Evolutionary conservation across 2,329 filamentous ascomycete genomes (phyloP).

Genomic region (Huntiella bhutanensis): DNA sequence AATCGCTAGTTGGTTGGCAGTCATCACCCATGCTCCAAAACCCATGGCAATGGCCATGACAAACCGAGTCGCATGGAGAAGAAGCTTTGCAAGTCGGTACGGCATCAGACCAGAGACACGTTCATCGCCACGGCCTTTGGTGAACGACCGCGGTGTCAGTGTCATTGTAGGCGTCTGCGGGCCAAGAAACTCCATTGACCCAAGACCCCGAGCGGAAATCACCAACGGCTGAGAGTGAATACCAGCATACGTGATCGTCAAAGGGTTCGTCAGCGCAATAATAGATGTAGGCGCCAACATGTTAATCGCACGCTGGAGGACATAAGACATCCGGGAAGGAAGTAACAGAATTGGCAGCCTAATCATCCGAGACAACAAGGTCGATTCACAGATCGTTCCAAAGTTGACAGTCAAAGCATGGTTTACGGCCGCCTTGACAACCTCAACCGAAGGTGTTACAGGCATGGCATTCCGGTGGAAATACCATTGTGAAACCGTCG

Average conservation of each 20-base stretch:
- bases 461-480: slow-evolving; percentile 80
- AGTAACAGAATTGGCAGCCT: slow-evolving; percentile 72
- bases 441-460: slow-evolving; percentile 55
- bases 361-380: slow-evolving; percentile 60
- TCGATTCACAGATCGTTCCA: slow-evolving; percentile 79
- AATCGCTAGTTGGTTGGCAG: slow-evolving; percentile 58
- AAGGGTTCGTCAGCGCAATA: slow-evolving; percentile 69
- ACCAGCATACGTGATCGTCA: slow-evolving; percentile 80
- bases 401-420: slow-evolving; percentile 78
- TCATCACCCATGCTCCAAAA: slow-evolving; percentile 92
- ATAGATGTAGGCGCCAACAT: slow-evolving; percentile 72
- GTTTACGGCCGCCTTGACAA: slow-evolving; percentile 63
- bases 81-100: slow-evolving; percentile 76
- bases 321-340: slow-evolving; percentile 43
- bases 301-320: slow-evolving; percentile 57
- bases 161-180: slow-evolving; percentile 56
- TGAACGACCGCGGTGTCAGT: slow-evolving; percentile 36
- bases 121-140: slow-evolving; percentile 20
- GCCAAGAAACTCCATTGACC: slow-evolving; percentile 64
- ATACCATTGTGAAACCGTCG: slow-evolving; percentile 97
- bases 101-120: slow-evolving; percentile 41
- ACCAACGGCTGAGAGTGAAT: slow-evolving; percentile 78
- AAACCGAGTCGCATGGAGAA: slow-evolving; percentile 77
- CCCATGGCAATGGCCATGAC: slow-evolving; percentile 81
- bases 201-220: slow-evolving; percentile 58